phyloP scores from a whole-genome alignment of 2,329 filamentous ascomycete species.

The Xylariaceae sp. region DNA sequence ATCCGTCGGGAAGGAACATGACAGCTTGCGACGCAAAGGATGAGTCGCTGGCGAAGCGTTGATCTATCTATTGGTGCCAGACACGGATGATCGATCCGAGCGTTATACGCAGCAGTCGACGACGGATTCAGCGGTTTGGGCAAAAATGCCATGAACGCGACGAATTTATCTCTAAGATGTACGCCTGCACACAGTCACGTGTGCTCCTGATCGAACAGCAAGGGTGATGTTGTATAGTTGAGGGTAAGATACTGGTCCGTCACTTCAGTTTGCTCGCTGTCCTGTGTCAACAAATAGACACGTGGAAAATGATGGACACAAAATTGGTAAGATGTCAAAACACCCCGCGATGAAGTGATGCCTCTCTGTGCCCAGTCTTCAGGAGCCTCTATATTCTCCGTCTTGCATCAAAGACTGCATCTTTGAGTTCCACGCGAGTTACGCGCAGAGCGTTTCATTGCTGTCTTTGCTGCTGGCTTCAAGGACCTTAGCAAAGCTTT shows the following conservation, averaged over 20 bases:
- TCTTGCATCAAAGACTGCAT: constrained; percentile 1
- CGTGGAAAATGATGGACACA: not conserved
- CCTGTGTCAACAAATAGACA: not conserved
- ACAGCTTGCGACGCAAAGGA: constrained; percentile 42
- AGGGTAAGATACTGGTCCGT: constrained; percentile 23
- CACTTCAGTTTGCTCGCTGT: constrained; percentile 1
- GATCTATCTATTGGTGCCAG: constrained; percentile 31
- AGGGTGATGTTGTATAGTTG: constrained; percentile 7
- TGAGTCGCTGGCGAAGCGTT: constrained; percentile 35
- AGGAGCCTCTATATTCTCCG: constrained; percentile 22
- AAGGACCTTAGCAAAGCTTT: not conserved
- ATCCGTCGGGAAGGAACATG: constrained; percentile 38
- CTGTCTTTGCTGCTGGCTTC: too few relatives aligned
- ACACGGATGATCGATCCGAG: constrained; percentile 33
- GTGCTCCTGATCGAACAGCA: constrained; percentile 1
- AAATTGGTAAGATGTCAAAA: constrained; percentile 28
- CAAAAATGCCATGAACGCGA: constrained; percentile 36
- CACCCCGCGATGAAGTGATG: constrained; percentile 19
- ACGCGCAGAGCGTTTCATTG: too few relatives aligned
- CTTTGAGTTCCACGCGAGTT: too few relatives aligned
- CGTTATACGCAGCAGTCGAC: constrained; percentile 17
- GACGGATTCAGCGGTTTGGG: constrained; percentile 37
- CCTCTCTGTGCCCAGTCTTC: constrained; percentile 29
- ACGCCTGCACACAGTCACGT: constrained; percentile 8
- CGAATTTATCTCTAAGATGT: constrained; percentile 39